These are phyloP conservation scores for Globisporangium canariense DNA, from an alignment of 352 stramenopile species.

Conservation along the genomic window DNA sequence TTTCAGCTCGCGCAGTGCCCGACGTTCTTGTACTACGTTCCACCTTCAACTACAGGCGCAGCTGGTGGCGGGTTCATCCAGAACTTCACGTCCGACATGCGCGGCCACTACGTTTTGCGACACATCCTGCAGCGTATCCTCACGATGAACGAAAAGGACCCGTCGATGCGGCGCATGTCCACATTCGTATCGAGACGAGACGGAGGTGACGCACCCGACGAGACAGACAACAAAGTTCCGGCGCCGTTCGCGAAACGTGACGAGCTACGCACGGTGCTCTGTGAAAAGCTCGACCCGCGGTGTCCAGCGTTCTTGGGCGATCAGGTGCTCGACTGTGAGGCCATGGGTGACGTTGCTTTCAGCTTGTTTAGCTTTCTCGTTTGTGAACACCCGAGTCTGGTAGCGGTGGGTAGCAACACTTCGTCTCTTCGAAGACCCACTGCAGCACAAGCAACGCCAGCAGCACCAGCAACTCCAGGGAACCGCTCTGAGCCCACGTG, in stretches of 20 bases:
- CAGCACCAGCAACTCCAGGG: neutral
- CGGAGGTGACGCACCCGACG: neutral
- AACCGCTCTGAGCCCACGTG: constrained; percentile 11
- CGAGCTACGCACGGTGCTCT: constrained; percentile 34
- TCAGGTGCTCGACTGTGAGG: constrained; percentile 33
- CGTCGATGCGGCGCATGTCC: constrained; percentile 9
- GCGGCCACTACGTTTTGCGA: constrained; percentile 46
- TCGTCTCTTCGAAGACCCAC: constrained; percentile 6
- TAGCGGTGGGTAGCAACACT: neutral
- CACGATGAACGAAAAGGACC: constrained; percentile 9
- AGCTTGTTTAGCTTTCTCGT: constrained; percentile 60
- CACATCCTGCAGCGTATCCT: constrained; percentile 48
- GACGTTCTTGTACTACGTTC: constrained; percentile 26
- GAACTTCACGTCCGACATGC: constrained; percentile 72
- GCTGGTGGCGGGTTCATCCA: constrained; percentile 40
- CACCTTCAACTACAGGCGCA: neutral
- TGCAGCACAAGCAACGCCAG: neutral
- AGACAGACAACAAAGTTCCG: neutral
- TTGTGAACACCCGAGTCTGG: constrained; percentile 51
- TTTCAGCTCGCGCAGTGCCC: constrained; percentile 46
- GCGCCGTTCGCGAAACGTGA: constrained; percentile 38
- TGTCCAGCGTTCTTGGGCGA: constrained; percentile 42
- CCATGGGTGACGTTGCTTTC: constrained; percentile 46
- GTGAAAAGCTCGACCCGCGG: constrained; percentile 32
- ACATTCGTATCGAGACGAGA: constrained; percentile 16